These are phyloP conservation scores for Fusarium austroafricanum DNA, from an alignment of 2,329 filamentous ascomycete species.

Conservation along the genomic window DNA sequence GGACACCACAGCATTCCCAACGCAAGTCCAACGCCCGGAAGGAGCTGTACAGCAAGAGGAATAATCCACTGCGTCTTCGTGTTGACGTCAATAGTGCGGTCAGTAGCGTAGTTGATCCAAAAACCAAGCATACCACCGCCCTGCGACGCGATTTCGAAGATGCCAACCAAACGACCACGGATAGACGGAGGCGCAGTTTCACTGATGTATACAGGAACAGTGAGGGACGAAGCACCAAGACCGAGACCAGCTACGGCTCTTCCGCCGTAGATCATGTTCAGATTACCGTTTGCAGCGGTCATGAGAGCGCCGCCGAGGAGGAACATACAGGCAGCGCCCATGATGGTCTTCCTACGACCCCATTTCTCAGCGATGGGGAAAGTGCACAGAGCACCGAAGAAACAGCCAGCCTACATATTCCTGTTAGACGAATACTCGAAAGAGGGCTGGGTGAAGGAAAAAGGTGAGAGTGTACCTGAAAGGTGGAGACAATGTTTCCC, in stretches of 20 bases:
- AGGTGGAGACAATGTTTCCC: slow-evolving; percentile 55
- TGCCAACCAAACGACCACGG: slow-evolving; percentile 62
- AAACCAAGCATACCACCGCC: slow-evolving; percentile 54
- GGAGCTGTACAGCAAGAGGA: slow-evolving; percentile 66
- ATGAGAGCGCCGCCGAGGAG: slow-evolving; percentile 51
- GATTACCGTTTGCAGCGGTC: slow-evolving; percentile 49
- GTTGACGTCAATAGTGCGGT: slow-evolving; percentile 48
- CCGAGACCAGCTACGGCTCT: slow-evolving; percentile 65
- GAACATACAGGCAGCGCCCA: slow-evolving; percentile 58
- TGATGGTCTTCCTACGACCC: slow-evolving; percentile 60
- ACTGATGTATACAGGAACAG: slow-evolving; percentile 58
- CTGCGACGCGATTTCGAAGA: slow-evolving; percentile 58
- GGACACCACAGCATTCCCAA: slow-evolving; percentile 67
- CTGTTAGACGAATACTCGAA: too few species aligned
- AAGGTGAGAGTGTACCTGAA: slow-evolving; percentile 39
- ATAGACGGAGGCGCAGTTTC: slow-evolving; percentile 61
- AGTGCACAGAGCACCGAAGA: slow-evolving; percentile 54
- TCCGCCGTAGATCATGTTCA: slow-evolving; percentile 58
- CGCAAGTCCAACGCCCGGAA: slow-evolving; percentile 66
- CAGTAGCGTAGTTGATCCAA: slow-evolving; percentile 51
- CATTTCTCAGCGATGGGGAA: slow-evolving; percentile 61
- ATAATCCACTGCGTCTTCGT: slow-evolving; percentile 61
- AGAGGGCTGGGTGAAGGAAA: too few species aligned
- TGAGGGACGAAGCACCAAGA: slow-evolving; percentile 62
- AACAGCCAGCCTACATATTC: slow-evolving; percentile 51